Percentiles rank a stretch among this genome's conserved stretches.
Conservation (phyloP, 768 basidiomycete species). For the Lentinula aciculospora region DNA sequence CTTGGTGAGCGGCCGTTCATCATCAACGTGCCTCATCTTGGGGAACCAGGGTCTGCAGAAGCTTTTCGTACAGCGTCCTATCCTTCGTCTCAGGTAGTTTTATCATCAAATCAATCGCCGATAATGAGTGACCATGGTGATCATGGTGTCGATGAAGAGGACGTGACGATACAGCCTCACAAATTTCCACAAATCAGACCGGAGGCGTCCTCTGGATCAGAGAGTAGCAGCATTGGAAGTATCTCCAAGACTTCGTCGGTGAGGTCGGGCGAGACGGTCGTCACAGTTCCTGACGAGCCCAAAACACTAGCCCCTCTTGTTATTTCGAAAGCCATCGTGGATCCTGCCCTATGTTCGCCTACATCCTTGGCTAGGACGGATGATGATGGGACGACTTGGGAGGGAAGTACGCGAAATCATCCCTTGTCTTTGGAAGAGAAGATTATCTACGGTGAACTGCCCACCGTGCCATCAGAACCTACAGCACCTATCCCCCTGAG, state of each 20-base stretch:
- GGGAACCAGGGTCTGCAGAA: constrained; percentile 31
- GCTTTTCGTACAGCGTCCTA: constrained; percentile 19
- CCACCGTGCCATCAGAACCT: constrained; percentile 34
- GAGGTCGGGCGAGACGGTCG: constrained; percentile 41
- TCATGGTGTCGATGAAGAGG: constrained; percentile 43
- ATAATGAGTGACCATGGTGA: constrained; percentile 30
- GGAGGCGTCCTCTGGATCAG: constrained; percentile 46
- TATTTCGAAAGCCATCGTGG: constrained; percentile 25
- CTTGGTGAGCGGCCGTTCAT: constrained; percentile 58
- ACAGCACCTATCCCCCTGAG: constrained; percentile 33
- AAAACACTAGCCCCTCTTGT: constrained; percentile 26
- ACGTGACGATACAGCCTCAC: constrained; percentile 43
- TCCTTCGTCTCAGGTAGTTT: constrained; percentile 36
- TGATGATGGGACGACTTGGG: constrained; percentile 56
- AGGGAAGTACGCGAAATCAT: constrained; percentile 37
- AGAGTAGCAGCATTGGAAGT: constrained; percentile 41
- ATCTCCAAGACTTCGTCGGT: constrained; percentile 42
- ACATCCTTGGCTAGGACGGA: constrained; percentile 43
- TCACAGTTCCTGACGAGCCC: constrained; percentile 43
- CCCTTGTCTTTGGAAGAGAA: constrained; percentile 44
- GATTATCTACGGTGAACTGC: constrained; percentile 46
- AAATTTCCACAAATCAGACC: neutral
- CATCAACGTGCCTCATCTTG: constrained; percentile 52
- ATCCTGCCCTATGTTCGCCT: constrained; percentile 46
- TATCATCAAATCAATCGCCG: constrained; percentile 27